These are phyloP conservation scores for Trypethelium eluteriae DNA, from an alignment of 495 filamentous ascomycete genomes.

Conservation along the genomic window DNA sequence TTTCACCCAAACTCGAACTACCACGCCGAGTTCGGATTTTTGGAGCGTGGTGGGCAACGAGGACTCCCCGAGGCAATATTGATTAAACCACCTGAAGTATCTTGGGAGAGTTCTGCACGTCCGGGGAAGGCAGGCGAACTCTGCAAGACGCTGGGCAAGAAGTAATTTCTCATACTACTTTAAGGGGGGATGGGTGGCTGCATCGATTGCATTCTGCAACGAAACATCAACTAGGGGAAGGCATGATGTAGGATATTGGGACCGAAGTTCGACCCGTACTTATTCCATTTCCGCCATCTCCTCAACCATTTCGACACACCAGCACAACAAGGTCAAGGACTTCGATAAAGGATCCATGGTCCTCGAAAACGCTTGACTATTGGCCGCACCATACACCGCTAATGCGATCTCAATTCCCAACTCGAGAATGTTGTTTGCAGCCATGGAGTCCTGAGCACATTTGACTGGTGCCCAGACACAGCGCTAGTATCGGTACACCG, in stretches of 20 bases:
- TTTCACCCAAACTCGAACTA: not conserved
- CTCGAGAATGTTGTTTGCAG: constrained; percentile 94
- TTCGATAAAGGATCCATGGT: constrained; percentile 85
- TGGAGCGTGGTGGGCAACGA: constrained; percentile 6
- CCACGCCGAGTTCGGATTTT: not conserved
- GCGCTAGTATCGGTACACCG: constrained; percentile 31
- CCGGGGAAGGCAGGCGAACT: not conserved
- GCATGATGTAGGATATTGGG: not conserved
- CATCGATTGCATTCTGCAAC: no score
- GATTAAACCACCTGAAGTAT: not conserved
- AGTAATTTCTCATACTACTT: no score
- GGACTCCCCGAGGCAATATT: not conserved
- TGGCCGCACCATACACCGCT: constrained; percentile 69
- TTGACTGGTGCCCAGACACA: constrained; percentile 65
- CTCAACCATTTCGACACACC: constrained; percentile 67
- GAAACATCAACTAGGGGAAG: no score
- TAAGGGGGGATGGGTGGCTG: no score
- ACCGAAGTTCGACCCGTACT: not conserved
- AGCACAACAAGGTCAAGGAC: constrained; percentile 76
- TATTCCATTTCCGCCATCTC: constrained; percentile 49
- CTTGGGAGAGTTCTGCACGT: not conserved
- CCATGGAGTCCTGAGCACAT: constrained; percentile 83
- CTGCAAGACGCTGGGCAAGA: no score
- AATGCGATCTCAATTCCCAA: constrained; percentile 88
- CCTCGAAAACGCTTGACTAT: constrained; percentile 78